Conservation (phyloP, 495 filamentous ascomycete genomes). For the Penicillium steckii region DNA sequence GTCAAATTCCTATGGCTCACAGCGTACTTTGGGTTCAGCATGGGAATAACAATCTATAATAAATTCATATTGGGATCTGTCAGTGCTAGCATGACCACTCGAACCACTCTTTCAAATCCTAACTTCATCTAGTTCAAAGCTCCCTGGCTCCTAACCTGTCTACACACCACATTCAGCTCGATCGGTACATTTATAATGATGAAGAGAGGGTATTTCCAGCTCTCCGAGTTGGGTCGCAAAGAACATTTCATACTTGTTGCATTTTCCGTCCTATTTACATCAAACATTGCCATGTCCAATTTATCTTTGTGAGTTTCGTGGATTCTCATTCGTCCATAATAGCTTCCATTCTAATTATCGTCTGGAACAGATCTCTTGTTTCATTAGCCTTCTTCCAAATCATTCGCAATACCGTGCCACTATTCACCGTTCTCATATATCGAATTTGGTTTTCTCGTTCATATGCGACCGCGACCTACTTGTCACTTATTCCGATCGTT, state of each 20-base stretch:
- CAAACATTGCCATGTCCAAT: constrained; percentile 21
- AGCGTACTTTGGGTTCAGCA: constrained; percentile 17
- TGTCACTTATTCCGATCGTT: constrained; percentile 15
- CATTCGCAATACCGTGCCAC: constrained; percentile 16
- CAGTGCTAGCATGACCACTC: background rate
- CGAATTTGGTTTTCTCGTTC: constrained; percentile 14
- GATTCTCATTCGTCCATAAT: background rate
- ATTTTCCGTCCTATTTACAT: constrained; percentile 17
- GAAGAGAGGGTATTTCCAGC: constrained; percentile 15
- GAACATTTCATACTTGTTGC: constrained; percentile 16
- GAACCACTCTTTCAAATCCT: background rate
- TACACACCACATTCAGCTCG: constrained; percentile 12
- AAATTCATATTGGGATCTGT: constrained; percentile 18
- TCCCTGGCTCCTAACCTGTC: constrained; percentile 16
- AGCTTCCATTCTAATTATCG: background rate
- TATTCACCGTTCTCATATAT: constrained; percentile 19
- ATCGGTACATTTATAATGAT: constrained; percentile 14
- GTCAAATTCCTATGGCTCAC: constrained; percentile 18
- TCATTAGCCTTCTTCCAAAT: constrained; percentile 20
- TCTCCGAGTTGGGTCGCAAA: constrained; percentile 6
- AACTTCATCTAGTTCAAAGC: constrained; percentile 11
- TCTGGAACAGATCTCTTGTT: constrained; percentile 10
- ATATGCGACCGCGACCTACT: constrained; percentile 11
- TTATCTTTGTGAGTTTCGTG: constrained; percentile 10
- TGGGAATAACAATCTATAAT: constrained; percentile 18